Conservation (phyloP, 179 eudicot genomes). For the Camellia oleifera region DNA sequence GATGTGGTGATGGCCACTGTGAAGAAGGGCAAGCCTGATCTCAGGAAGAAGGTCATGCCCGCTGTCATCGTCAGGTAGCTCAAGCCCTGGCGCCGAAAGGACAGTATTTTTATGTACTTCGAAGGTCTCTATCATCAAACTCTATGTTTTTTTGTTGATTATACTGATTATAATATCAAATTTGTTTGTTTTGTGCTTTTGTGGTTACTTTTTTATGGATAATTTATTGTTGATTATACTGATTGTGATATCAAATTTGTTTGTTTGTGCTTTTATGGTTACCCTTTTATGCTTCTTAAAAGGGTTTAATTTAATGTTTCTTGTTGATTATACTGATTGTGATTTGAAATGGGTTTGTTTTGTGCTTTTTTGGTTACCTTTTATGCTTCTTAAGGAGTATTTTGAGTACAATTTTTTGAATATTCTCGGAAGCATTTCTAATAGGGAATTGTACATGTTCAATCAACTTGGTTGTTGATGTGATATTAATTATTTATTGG, state of each 20-base stretch:
- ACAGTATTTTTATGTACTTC: constrained; percentile 79
- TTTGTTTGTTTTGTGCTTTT: neutral
- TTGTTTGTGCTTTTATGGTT: too few relatives aligned
- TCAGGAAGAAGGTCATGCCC: constrained; percentile 87
- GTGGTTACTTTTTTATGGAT: neutral
- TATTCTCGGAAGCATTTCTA: neutral
- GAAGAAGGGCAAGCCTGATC: constrained; percentile 84
- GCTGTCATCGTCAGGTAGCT: constrained; percentile 81
- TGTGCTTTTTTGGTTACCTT: too few relatives aligned
- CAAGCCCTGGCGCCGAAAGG: constrained; percentile 93
- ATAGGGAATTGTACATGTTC: too few relatives aligned
- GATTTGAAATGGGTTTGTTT: too few relatives aligned
- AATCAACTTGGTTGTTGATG: too few relatives aligned
- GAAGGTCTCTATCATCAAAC: constrained; percentile 39
- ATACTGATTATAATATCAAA: neutral
- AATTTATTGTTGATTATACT: neutral
- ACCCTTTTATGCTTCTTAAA: too few relatives aligned
- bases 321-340: too few relatives aligned
- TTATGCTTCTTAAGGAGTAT: too few relatives aligned
- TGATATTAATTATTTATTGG: too few relatives aligned
- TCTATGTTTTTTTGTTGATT: neutral
- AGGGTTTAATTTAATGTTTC: too few relatives aligned
- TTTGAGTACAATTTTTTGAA: neutral
- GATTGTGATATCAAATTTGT: too few relatives aligned
- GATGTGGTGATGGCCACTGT: constrained; percentile 88